Conservation (phyloP, 2,329 filamentous ascomycete species). For the Fusarium buharicum region DNA sequence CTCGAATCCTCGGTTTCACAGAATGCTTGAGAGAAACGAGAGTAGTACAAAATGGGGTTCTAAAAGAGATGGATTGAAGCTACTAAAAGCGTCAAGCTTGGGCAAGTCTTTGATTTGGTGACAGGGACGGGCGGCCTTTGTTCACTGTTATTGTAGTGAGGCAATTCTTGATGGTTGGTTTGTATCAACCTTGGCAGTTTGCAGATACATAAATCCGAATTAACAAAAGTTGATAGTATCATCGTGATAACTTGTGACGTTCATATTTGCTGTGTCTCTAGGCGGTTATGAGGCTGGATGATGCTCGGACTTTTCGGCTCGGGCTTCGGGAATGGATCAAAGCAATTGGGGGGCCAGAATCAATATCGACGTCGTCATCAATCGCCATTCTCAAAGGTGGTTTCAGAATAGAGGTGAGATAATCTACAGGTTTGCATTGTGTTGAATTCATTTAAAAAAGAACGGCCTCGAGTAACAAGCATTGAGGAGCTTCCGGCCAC, state of each 20-base stretch:
- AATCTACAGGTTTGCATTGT: neutral
- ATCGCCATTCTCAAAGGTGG: neutral
- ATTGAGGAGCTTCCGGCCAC: neutral
- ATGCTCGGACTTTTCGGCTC: constrained; percentile 41
- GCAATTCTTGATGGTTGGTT: constrained; percentile 3
- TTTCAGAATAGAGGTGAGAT: neutral
- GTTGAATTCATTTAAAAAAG: neutral
- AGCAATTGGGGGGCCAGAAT: neutral
- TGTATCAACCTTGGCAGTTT: constrained; percentile 8
- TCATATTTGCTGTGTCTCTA: too few species aligned
- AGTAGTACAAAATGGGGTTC: neutral
- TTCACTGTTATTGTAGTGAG: constrained; percentile 2
- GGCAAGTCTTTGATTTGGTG: constrained; percentile 4
- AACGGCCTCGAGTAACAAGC: neutral
- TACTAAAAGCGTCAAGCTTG: neutral
- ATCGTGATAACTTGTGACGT: neutral
- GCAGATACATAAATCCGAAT: constrained; percentile 11
- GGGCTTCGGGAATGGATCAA: constrained; percentile 29
- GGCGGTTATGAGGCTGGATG: neutral
- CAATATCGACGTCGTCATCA: neutral
- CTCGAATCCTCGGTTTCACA: constrained; percentile 51
- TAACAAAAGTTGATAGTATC: constrained; percentile 26
- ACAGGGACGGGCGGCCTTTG: constrained; percentile 4
- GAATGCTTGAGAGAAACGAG: constrained; percentile 12
- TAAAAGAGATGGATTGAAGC: neutral